Percentiles rank a stretch among this genome's conserved stretches.
Evolutionary conservation across 805 yeast species (phyloP).

Genomic region (Candida palmyrensis): DNA sequence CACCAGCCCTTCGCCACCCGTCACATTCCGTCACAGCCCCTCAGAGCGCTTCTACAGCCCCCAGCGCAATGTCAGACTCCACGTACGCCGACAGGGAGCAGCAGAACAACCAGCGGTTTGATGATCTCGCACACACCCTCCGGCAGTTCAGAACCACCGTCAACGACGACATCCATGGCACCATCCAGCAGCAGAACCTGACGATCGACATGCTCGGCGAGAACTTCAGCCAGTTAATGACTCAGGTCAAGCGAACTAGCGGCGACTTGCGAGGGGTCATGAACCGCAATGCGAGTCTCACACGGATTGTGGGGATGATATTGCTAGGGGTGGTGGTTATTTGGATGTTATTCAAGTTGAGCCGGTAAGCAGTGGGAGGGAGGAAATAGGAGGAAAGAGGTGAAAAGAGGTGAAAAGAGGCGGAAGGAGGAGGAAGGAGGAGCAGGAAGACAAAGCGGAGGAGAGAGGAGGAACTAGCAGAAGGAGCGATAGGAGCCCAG

Average conservation of each 20-base stretch:
- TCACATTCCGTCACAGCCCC: too few relatives aligned
- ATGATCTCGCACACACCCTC: slow-evolving; percentile 37
- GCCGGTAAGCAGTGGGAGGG: slow-evolving; percentile 7
- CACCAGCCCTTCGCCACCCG: too few relatives aligned
- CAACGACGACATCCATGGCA: slow-evolving; percentile 36
- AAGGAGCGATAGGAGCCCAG: too few relatives aligned
- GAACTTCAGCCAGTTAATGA: slow-evolving; percentile 33
- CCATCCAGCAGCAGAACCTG: slow-evolving; percentile 36
- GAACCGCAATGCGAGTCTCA: slow-evolving; percentile 37
- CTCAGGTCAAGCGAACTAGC: slow-evolving; percentile 34
- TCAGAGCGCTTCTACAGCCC: too few relatives aligned
- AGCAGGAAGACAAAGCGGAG: too few relatives aligned
- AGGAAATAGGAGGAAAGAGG: slow-evolving; percentile 1
- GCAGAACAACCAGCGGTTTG: slow-evolving; percentile 38
- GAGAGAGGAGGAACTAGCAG: slow-evolving; percentile 1
- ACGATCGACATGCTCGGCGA: slow-evolving; percentile 33
- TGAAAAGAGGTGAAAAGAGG: background rate
- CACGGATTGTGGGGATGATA: slow-evolving; percentile 31
- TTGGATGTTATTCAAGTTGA: slow-evolving; percentile 35
- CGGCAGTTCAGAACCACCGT: slow-evolving; percentile 39
- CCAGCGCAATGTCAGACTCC: slow-evolving; percentile 19
- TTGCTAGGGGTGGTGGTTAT: slow-evolving; percentile 28
- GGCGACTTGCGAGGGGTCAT: slow-evolving; percentile 36
- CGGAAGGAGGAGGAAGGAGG: background rate
- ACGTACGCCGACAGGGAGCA: slow-evolving; percentile 38